Base-by-base conservation (phyloP, 169 alveolate genomes). In the Cyclospora cayetanensis region DNA sequence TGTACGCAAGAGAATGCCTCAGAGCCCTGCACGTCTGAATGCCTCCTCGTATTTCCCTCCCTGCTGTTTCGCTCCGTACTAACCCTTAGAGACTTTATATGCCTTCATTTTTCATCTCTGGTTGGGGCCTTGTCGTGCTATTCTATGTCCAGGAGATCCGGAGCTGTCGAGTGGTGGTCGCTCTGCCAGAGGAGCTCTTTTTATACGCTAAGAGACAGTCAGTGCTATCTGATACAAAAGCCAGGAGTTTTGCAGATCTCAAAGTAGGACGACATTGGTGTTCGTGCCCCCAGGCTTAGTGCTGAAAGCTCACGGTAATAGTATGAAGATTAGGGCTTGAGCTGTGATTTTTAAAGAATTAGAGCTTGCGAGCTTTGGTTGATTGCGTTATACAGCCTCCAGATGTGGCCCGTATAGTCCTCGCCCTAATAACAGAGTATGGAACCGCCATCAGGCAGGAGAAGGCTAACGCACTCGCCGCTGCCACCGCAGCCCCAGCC, bases 401-500 rank as follows among this genome's bases (percentile, higher is more conserved):
- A 20, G 83, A 72, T 20, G 83, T 72, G 15, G 83, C 55, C 18
- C 83, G 83, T 2, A 34, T 72, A 34, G 35, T 37, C 27, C 39
- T 55, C 53, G 35, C 35, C 34, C n/a, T 72, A 37, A 1, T 72
- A 4, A 39, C 35, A 3, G 55, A 72, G 83, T 37, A 72, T 31
- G 83, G 12, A 18, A 5, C 83, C 27, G 37, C 83, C 7, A 72
- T 72, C 20, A 72, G 53, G 39, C 83, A 72, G 27, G 29, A 37
- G n/a, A 72, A 72, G 60, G 83, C 55, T 4, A 72, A 72, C 35
- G 83, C 83, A 12, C 12, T 72, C 34, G 83, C 74, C 9, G 74
- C 15, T 12, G 74, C 37, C 37, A 18, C 22, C 2, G 63, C 63
- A 18, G 22, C 63, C 0, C 63, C 63, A 1, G 0, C 63, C 12